Evolutionary conservation across 352 stramenopile species (phyloP).

Genomic region (Phytophthora meadii): DNA sequence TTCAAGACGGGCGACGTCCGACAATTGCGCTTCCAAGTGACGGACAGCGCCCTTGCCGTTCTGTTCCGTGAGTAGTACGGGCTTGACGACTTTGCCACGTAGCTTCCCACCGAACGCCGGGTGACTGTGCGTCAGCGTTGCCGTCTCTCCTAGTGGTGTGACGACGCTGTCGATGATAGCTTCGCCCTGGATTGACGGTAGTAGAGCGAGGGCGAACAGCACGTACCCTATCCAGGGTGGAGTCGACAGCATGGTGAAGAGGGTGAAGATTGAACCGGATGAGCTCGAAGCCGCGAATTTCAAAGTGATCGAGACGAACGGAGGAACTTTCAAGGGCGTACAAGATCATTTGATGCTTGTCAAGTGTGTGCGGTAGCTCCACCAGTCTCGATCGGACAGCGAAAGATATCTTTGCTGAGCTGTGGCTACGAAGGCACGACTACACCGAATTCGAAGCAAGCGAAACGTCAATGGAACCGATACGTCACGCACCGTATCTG

Average conservation of each 20-base stretch:
- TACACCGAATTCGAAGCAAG: constrained; percentile 11
- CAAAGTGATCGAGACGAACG: constrained; percentile 22
- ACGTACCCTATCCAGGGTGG: constrained; percentile 29
- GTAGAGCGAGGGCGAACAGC: constrained; percentile 17
- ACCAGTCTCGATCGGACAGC: constrained; percentile 22
- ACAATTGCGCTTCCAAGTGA: constrained; percentile 33
- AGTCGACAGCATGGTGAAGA: constrained; percentile 19
- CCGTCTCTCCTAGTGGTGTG: constrained; percentile 31
- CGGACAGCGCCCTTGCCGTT: constrained; percentile 9
- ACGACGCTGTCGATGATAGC: constrained; percentile 41
- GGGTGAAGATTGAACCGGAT: constrained; percentile 14
- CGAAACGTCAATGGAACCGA: constrained; percentile 18
- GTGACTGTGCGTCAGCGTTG: constrained; percentile 43
- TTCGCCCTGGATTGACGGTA: constrained; percentile 17
- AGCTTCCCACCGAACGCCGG: constrained; percentile 42
- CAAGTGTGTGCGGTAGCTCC: not conserved
- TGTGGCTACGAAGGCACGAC: not conserved
- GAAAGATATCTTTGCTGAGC: constrained; percentile 1
- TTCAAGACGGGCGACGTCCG: constrained; percentile 50
- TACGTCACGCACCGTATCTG: constrained; percentile 12
- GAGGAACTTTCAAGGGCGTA: not conserved
- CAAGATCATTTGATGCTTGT: constrained; percentile 1
- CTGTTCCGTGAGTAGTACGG: constrained; percentile 34
- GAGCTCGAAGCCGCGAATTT: constrained; percentile 25
- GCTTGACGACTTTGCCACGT: constrained; percentile 20